These are phyloP conservation scores for Adansonia grandidieri DNA, from an alignment of 441 rosid species.

Conservation along the genomic window DNA sequence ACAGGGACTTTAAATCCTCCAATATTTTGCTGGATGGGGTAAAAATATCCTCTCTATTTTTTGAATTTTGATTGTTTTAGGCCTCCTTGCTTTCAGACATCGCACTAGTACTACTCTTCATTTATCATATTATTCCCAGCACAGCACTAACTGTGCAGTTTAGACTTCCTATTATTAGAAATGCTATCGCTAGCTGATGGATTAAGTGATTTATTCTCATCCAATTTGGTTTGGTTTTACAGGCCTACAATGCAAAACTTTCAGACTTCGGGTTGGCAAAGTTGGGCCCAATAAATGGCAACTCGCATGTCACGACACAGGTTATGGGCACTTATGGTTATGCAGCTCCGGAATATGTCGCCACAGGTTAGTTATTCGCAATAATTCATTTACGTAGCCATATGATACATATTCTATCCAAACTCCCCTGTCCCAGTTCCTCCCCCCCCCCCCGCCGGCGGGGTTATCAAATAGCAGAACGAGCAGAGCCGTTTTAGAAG, in stretches of 20 bases:
- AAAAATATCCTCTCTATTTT: not conserved
- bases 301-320: conserved; percentile 71
- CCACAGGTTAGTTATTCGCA: conserved; percentile 51
- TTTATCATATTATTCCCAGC: no score
- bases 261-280: conserved; percentile 91
- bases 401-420: not conserved
- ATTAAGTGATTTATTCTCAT: no score
- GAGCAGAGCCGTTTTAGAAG: no score
- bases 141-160: no score
- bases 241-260: conserved; percentile 75
- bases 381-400: no score
- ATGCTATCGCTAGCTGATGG: not conserved
- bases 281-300: conserved; percentile 69
- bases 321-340: conserved; percentile 84
- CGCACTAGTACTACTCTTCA: no score
- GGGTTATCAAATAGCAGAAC: no score
- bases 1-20: conserved; percentile 83
- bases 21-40: conserved; percentile 84
- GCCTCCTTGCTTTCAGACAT: no score
- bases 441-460: no score
- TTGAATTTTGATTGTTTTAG: no score
- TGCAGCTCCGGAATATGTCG: conserved; percentile 85
- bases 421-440: no score
- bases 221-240: not conserved
- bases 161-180: no score